Base-by-base conservation (phyloP, 2,329 filamentous ascomycete species). In the Neonectria ditissima region DNA sequence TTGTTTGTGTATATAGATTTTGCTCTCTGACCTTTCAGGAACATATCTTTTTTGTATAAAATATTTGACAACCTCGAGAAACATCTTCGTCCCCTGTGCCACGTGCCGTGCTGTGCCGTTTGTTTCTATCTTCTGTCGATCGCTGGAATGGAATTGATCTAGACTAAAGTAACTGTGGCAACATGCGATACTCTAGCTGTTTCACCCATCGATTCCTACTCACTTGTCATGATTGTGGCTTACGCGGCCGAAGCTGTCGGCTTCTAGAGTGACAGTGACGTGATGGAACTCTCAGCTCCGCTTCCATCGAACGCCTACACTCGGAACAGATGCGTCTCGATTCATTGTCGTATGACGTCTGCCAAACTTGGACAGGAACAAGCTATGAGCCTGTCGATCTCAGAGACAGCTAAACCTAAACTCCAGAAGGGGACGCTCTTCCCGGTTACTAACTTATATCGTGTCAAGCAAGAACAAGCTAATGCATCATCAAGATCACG, bases 1-100 rank as follows among this genome's bases (percentile, higher is more conserved):
- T 69, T 71, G 65, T 73, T 68, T 70, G 65, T 68, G 65, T 72
- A 73, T 63, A 72, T 72, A 73, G 70, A 72, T 67, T 65, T 56
- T 70, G 70, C 45, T 56, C 60, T 50, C 62, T 71, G 65, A 16
- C 50, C 55, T 45, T 68, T 62, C 66, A 61, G 70, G 50, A 59
- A 43, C 58, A 65, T 67, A 53, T 72, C 68, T 71, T 61, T 55
- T 52, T 43, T 70, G 69, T 71, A 72, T 72, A 72, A 72, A 71
- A 55, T 55, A 61, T 69, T 69, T 69, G 18, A 37, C 47, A 61
- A 51, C 24, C 20, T 55, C 50, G 34, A 41, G 34, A 37, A 37
- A 32, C 20, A 16, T 30, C 8, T 5, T 32, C 20, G 10, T 6
- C 18, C n/a, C 14, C 6, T 14, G 34, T n/a, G 34, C 28, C 28